A percentile compares a stretch with the other conserved stretches of the same genome.
These are phyloP conservation scores for Amaranthus palmeri DNA, from an alignment of 148 eudicot species.

Conservation along the genomic window DNA sequence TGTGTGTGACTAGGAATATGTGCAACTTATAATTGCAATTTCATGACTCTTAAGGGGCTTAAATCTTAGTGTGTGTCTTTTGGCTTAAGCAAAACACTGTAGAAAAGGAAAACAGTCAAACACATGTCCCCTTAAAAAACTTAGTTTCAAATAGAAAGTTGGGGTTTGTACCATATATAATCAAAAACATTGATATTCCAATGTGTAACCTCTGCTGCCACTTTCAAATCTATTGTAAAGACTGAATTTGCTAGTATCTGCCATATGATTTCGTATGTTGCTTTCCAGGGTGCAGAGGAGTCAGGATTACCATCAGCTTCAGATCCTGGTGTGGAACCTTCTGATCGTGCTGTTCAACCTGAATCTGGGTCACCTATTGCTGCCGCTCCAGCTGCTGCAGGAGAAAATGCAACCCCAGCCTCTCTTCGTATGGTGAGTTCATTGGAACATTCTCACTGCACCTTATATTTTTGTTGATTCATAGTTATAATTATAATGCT, in stretches of 20 bases:
- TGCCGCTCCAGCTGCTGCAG: constrained; percentile 44
- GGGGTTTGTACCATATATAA: neutral
- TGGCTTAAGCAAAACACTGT: neutral
- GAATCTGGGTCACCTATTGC: constrained; percentile 47
- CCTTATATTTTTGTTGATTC: neutral
- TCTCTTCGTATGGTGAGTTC: constrained; percentile 78
- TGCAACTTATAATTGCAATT: neutral
- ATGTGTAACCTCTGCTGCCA: neutral
- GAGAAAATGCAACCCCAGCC: constrained; percentile 63
- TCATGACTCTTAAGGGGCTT: neutral
- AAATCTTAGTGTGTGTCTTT: neutral
- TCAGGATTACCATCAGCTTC: constrained; percentile 38
- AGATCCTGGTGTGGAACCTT: constrained; percentile 37
- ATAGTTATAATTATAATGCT: neutral
- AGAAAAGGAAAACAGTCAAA: neutral
- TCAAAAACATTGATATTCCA: neutral
- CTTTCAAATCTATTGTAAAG: neutral
- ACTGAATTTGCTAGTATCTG: neutral
- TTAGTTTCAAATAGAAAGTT: neutral
- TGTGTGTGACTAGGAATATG: neutral
- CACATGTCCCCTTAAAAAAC: neutral
- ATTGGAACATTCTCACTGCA: neutral
- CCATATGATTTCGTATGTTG: constrained; percentile 8
- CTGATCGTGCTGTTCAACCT: constrained; percentile 34
- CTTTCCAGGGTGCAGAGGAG: constrained; percentile 55